phyloP scores from a whole-genome alignment of 306 rosid genomes.

The Prunus mongolica region DNA sequence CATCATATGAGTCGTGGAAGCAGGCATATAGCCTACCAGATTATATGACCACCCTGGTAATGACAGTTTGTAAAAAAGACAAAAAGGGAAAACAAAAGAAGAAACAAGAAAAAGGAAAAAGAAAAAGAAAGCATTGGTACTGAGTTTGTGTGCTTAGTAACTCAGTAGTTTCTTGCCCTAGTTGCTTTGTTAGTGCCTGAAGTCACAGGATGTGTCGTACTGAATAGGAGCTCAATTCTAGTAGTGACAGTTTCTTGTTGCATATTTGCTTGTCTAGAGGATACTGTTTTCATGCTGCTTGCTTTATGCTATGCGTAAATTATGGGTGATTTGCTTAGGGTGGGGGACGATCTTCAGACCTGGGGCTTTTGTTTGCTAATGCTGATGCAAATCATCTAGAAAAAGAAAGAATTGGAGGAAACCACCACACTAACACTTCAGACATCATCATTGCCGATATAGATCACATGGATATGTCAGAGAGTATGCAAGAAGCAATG shows the following conservation, averaged over 20 bases:
- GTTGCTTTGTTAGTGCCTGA: not conserved
- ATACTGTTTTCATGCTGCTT: not conserved
- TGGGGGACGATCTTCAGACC: slow-evolving; percentile 69
- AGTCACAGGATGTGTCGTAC: not conserved
- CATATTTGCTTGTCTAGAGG: slow-evolving; percentile 1
- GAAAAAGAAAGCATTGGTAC: not conserved
- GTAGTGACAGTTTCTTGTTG: slow-evolving; percentile 1
- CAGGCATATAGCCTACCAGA: not conserved
- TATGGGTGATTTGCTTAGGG: slow-evolving; percentile 53
- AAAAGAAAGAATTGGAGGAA: slow-evolving; percentile 51
- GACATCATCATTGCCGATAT: slow-evolving; percentile 41
- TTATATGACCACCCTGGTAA: not conserved
- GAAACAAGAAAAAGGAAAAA: too few species aligned
- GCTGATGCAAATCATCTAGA: slow-evolving; percentile 71
- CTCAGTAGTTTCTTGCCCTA: not conserved
- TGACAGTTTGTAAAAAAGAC: not conserved
- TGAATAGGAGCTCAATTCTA: slow-evolving; percentile 10
- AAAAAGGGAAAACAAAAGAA: too few species aligned
- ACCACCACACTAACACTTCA: slow-evolving; percentile 38
- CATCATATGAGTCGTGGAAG: not conserved
- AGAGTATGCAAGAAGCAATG: slow-evolving; percentile 99
- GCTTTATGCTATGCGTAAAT: slow-evolving; percentile 18
- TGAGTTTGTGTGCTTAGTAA: not conserved
- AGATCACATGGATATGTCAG: slow-evolving; percentile 96
- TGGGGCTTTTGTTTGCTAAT: slow-evolving; percentile 83